phyloP scores from a whole-genome alignment of 2,329 filamentous ascomycete genomes.

The Niveomyces coronatus region DNA sequence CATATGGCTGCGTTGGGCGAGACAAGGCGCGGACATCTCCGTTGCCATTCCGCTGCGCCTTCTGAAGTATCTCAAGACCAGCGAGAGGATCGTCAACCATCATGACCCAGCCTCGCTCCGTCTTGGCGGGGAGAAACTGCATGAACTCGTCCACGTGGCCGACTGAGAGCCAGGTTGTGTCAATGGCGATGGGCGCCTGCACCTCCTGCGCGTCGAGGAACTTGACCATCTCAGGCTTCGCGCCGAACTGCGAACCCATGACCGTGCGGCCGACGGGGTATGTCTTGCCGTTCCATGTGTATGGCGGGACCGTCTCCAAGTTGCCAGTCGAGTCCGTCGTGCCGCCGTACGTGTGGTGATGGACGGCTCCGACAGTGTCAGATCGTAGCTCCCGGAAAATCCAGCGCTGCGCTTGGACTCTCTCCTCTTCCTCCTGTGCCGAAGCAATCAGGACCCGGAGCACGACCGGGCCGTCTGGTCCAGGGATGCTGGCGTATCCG shows the following conservation, averaged over 20 bases:
- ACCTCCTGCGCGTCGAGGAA: constrained; percentile 24
- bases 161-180: constrained; percentile 17
- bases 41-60: constrained; percentile 12
- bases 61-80: constrained; percentile 14
- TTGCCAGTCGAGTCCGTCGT: constrained; percentile 3
- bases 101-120: constrained; percentile 17
- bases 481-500: constrained; percentile 5
- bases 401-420: neutral
- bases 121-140: constrained; percentile 19
- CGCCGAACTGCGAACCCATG: constrained; percentile 4
- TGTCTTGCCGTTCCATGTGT: neutral
- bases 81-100: constrained; percentile 15
- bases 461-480: neutral
- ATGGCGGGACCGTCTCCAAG: constrained; percentile 4
- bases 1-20: constrained; percentile 6
- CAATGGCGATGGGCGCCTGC: constrained; percentile 25
- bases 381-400: constrained; percentile 1
- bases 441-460: constrained; percentile 7
- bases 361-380: constrained; percentile 2
- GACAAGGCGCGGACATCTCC: constrained; percentile 13
- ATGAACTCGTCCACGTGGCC: constrained; percentile 21
- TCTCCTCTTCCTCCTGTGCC: neutral
- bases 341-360: neutral
- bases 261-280: neutral
- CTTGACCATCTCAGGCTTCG: constrained; percentile 13